These are phyloP conservation scores for Trebouxia gelatinosa DNA, from an alignment of 163 green algal genomes.

Conservation along the genomic window DNA sequence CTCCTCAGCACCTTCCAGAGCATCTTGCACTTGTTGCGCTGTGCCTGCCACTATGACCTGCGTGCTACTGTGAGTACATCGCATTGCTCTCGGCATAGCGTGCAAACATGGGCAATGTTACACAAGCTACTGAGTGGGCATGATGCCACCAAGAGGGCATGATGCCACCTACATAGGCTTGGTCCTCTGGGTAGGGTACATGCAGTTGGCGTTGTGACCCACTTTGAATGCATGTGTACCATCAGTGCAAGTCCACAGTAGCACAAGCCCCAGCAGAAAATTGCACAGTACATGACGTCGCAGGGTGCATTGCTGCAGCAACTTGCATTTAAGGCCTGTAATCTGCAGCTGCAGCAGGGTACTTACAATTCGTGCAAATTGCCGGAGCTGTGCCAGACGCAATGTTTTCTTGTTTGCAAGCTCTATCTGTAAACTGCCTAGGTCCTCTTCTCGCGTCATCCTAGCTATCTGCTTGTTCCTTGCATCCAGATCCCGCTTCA, in stretches of 20 bases:
- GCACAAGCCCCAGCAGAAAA: too few relatives aligned
- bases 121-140: too few relatives aligned
- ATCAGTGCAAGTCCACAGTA: too few relatives aligned
- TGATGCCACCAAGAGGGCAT: too few relatives aligned
- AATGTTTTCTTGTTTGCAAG: conserved; percentile 71
- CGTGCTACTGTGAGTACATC: conserved; percentile 45
- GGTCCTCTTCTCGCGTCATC: conserved; percentile 70
- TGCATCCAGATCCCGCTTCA: conserved; percentile 34
- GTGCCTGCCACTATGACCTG: conserved; percentile 56
- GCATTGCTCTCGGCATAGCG: conserved; percentile 55
- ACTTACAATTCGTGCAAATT: conserved; percentile 45
- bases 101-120: conserved; percentile 32
- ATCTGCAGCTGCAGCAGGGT: neutral
- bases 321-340: too few relatives aligned
- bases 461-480: conserved; percentile 68
- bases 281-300: too few relatives aligned
- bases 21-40: conserved; percentile 58
- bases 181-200: too few relatives aligned
- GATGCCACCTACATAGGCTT: too few relatives aligned
- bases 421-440: conserved; percentile 62
- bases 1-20: conserved; percentile 61
- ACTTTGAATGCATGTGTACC: too few relatives aligned
- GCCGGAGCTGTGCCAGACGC: conserved; percentile 61
- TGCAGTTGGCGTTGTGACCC: too few relatives aligned
- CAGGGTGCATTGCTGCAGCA: too few relatives aligned